phyloP scores from a whole-genome alignment of 2,329 filamentous ascomycete genomes.

The Simplicillium aogashimaense region DNA sequence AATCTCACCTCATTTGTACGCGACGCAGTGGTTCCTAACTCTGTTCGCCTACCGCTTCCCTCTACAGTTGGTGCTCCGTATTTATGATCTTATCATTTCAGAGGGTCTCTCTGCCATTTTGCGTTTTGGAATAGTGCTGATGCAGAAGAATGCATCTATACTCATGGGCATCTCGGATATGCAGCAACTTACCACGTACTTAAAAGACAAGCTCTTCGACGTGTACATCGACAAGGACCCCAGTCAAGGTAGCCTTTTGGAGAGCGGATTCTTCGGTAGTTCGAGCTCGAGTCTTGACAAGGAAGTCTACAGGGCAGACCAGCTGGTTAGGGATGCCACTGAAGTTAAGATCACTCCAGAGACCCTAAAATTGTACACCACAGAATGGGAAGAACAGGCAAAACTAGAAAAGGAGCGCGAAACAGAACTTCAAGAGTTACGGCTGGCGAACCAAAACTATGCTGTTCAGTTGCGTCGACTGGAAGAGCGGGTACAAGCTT shows the following conservation, averaged over 20 bases:
- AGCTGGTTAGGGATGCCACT: slow-evolving; percentile 87
- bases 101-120: slow-evolving; percentile 90
- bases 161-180: slow-evolving; percentile 85
- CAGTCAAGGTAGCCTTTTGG: slow-evolving; percentile 83
- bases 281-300: slow-evolving; percentile 85
- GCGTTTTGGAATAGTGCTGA: slow-evolving; percentile 88
- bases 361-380: slow-evolving; percentile 67
- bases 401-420: slow-evolving; percentile 75
- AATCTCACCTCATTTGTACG: slow-evolving; percentile 86
- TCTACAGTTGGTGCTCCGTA: slow-evolving; percentile 86
- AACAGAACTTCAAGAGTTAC: slow-evolving; percentile 66
- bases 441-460: slow-evolving; percentile 54
- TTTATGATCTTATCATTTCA: slow-evolving; percentile 90
- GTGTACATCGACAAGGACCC: slow-evolving; percentile 94
- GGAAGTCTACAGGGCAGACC: slow-evolving; percentile 89
- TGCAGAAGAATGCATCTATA: slow-evolving; percentile 81
- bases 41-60: slow-evolving; percentile 98
- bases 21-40: slow-evolving; percentile 97
- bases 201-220: slow-evolving; percentile 92
- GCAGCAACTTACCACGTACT: slow-evolving; percentile 74
- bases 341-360: slow-evolving; percentile 77
- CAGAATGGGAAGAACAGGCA: slow-evolving; percentile 89
- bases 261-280: slow-evolving; percentile 95
- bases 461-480: slow-evolving; percentile 71
- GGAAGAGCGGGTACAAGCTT: slow-evolving; percentile 79